phyloP scores from a whole-genome alignment of 805 yeast genomes.

The Schwanniomyces occidentalis region DNA sequence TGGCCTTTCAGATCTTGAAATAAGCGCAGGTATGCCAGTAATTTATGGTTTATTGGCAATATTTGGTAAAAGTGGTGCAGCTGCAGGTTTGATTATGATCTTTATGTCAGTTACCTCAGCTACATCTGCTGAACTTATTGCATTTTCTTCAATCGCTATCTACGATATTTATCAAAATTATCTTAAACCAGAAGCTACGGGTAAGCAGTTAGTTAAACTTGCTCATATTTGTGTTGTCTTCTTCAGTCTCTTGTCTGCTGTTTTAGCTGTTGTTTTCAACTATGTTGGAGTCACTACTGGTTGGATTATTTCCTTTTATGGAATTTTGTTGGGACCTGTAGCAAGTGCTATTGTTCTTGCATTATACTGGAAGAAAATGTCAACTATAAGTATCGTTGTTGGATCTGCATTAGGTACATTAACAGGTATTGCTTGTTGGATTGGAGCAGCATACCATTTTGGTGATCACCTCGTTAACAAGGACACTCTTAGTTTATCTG shows the following conservation, averaged over 20 bases:
- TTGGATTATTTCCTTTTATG: conserved; percentile 36
- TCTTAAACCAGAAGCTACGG: conserved; percentile 21
- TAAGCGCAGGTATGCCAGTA: conserved; percentile 21
- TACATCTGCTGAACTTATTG: conserved; percentile 42
- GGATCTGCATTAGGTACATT: conserved; percentile 39
- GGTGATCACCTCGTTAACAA: conserved; percentile 24
- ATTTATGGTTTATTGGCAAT: conserved; percentile 20
- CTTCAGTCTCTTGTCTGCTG: conserved; percentile 15
- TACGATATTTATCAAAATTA: conserved; percentile 28
- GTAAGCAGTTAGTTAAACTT: conserved; percentile 21
- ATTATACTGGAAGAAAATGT: conserved; percentile 32
- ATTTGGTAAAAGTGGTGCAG: conserved; percentile 29
- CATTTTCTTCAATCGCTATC: conserved; percentile 35
- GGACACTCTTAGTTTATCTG: conserved; percentile 21
- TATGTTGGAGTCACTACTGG: conserved; percentile 25
- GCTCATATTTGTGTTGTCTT: conserved; percentile 21
- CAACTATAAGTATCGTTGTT: conserved; percentile 35
- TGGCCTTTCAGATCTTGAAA: conserved; percentile 14
- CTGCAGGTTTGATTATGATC: conserved; percentile 29
- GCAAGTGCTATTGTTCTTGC: conserved; percentile 23
- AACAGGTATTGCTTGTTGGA: conserved; percentile 38
- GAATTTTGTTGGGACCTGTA: conserved; percentile 26
- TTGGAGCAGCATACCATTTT: conserved; percentile 27
- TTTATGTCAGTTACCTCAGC: conserved; percentile 45
- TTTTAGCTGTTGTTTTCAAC: conserved; percentile 12